A percentile compares a stretch with the other conserved stretches of the same genome.
These are phyloP conservation scores for Nicotiana benthamiana DNA, from an alignment of 257 asterid species.

Conservation along the genomic window DNA sequence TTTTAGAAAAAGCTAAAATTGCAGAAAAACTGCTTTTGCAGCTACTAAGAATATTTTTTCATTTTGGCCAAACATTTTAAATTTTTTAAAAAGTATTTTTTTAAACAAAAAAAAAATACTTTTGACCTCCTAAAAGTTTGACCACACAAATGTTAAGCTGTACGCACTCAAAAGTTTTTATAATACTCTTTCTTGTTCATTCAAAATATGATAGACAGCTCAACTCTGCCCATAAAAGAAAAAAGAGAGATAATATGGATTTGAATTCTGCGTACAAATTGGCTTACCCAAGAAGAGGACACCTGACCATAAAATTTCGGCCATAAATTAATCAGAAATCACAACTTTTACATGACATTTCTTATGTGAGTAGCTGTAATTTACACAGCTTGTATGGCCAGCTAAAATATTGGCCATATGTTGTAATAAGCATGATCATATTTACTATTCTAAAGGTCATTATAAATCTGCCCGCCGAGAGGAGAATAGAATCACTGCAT, in stretches of 20 bases:
- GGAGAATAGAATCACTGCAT: slow-evolving; percentile 39
- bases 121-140: too few species aligned
- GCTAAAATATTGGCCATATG: slow-evolving; percentile 38
- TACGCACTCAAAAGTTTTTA: too few species aligned
- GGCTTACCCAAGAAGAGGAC: background rate
- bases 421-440: background rate
- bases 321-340: background rate
- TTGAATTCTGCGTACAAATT: background rate
- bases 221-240: too few species aligned
- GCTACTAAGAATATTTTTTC: too few species aligned
- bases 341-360: background rate
- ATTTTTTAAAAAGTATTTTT: too few species aligned
- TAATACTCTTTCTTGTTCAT: too few species aligned
- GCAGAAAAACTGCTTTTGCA: too few species aligned
- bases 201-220: too few species aligned
- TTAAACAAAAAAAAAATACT: too few species aligned
- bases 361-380: background rate
- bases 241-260: background rate
- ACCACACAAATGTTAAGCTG: too few species aligned
- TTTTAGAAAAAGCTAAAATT: too few species aligned
- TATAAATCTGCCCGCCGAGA: slow-evolving; percentile 25
- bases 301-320: background rate
- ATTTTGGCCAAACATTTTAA: too few species aligned
- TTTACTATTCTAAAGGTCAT: slow-evolving; percentile 5
- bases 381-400: slow-evolving; percentile 23